These are phyloP conservation scores for Macadamia tetraphylla DNA, from an alignment of 164 flowering plant species.

Conservation along the genomic window DNA sequence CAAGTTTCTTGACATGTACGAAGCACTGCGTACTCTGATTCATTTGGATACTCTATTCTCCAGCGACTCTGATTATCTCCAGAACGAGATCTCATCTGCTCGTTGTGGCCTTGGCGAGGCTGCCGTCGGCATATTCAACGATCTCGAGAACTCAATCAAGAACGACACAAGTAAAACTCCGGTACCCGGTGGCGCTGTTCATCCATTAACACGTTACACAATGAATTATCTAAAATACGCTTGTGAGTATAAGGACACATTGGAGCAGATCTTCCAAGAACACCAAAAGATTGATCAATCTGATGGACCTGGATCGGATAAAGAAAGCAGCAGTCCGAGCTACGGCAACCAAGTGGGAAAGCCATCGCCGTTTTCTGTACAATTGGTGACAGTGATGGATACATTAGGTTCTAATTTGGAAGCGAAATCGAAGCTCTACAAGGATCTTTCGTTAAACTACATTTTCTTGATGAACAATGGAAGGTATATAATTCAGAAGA, in stretches of 20 bases:
- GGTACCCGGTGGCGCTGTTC: constrained; percentile 83
- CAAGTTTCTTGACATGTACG: constrained; percentile 74
- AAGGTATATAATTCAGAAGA: constrained; percentile 73
- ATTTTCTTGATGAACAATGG: constrained; percentile 93
- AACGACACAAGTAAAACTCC: constrained; percentile 52
- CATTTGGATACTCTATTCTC: constrained; percentile 16
- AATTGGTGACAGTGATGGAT: constrained; percentile 52
- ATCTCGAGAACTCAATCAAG: constrained; percentile 69
- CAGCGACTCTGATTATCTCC: constrained; percentile 32
- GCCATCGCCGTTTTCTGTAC: constrained; percentile 40
- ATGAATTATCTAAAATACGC: constrained; percentile 72
- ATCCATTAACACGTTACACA: constrained; percentile 76
- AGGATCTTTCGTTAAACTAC: constrained; percentile 49
- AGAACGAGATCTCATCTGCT: constrained; percentile 29
- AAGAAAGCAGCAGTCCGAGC: neutral
- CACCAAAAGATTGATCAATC: constrained; percentile 31
- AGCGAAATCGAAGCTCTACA: constrained; percentile 61
- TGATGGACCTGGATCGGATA: constrained; percentile 20
- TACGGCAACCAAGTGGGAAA: neutral
- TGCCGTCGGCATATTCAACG: constrained; percentile 49
- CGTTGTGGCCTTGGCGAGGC: constrained; percentile 49
- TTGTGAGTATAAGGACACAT: constrained; percentile 62
- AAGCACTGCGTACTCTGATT: constrained; percentile 41
- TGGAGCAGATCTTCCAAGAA: constrained; percentile 52
- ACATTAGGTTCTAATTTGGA: constrained; percentile 57